Evolutionary conservation across 495 filamentous ascomycete species (phyloP).

Genomic region (Tuber melanosporum): DNA sequence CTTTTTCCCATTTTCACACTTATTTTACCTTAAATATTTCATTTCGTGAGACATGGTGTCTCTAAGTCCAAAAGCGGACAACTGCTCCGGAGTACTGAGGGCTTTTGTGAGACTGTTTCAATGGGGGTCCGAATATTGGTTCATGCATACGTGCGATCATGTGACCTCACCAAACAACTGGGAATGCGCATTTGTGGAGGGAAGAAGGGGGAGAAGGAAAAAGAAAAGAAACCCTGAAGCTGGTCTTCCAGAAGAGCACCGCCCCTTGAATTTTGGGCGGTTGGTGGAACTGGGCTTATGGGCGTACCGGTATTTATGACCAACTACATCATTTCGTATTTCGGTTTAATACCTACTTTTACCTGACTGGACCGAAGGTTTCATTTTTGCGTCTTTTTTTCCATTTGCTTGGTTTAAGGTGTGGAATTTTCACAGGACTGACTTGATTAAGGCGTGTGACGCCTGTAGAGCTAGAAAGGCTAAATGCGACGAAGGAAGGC

Average conservation of each 20-base stretch:
- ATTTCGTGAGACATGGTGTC: neutral
- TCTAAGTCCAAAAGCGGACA: neutral
- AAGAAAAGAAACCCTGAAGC: neutral
- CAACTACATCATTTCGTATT: neutral
- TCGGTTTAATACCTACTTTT: neutral
- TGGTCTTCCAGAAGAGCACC: neutral
- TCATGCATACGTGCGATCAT: neutral
- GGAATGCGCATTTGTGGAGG: neutral
- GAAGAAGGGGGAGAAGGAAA: neutral
- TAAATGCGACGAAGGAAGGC: constrained; percentile 59
- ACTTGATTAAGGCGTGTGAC: constrained; percentile 51
- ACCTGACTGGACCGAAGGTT: neutral
- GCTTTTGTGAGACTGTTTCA: neutral
- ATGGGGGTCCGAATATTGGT: neutral
- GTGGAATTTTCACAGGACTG: neutral
- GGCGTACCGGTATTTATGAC: neutral
- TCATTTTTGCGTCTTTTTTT: neutral
- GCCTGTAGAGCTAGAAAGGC: constrained; percentile 57
- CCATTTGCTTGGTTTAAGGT: neutral
- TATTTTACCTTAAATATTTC: constrained; percentile 4
- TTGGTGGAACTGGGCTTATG: constrained; percentile 11
- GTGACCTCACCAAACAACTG: neutral
- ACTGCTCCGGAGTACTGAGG: neutral
- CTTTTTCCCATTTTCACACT: neutral
- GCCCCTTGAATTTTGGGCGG: neutral